Evolutionary conservation across 805 yeast species (phyloP).

Genomic region (Vanderwaltozyma polyspora): DNA sequence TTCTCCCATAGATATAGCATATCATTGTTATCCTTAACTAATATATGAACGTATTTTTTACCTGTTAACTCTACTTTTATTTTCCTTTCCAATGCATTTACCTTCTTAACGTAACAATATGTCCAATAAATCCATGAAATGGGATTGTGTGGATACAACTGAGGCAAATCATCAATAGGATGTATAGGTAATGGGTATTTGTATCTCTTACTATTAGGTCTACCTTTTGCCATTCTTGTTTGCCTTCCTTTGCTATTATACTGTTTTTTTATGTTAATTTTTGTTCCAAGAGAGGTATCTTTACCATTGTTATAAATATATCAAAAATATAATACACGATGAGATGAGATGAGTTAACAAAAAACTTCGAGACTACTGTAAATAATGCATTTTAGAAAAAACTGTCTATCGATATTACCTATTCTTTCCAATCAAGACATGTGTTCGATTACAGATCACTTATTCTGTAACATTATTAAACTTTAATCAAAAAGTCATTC

Average conservation of each 20-base stretch:
- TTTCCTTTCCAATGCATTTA: slow-evolving; percentile 10
- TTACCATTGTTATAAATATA: background rate
- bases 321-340: too few species aligned
- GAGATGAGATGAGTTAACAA: too few species aligned
- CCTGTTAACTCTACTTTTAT: slow-evolving; percentile 27
- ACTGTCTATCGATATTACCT: too few species aligned
- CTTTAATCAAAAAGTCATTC: too few species aligned
- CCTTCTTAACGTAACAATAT: slow-evolving; percentile 23
- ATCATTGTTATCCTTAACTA: slow-evolving; percentile 32
- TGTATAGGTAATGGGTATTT: slow-evolving; percentile 50
- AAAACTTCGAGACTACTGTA: too few species aligned
- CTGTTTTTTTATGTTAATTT: background rate
- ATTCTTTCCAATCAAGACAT: background rate
- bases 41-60: slow-evolving; percentile 19
- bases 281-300: background rate
- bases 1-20: slow-evolving; percentile 59
- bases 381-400: too few species aligned
- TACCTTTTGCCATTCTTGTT: slow-evolving; percentile 27
- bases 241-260: background rate
- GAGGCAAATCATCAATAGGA: slow-evolving; percentile 37
- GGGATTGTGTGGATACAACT: slow-evolving; percentile 53
- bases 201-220: slow-evolving; percentile 25
- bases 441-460: too few species aligned
- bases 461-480: too few species aligned
- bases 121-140: slow-evolving; percentile 46